Evolutionary conservation across 2,329 filamentous ascomycete species (phyloP).

Genomic region (Aspergillus sp.): DNA sequence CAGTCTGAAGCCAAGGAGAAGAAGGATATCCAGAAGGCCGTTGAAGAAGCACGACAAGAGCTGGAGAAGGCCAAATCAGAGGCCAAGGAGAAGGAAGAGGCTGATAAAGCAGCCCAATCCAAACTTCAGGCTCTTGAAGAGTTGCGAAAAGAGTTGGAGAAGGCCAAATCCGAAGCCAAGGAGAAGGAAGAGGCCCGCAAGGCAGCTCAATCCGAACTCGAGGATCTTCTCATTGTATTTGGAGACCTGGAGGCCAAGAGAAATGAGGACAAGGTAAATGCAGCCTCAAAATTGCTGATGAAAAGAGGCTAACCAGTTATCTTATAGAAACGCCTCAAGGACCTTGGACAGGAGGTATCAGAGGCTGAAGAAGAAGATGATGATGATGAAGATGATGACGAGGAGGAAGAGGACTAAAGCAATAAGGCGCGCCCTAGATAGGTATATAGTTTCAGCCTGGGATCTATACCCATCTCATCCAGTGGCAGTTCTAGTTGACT

Average conservation of each 20-base stretch:
- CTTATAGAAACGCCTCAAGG: constrained; percentile 56
- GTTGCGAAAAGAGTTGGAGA: constrained; percentile 24
- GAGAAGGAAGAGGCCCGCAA: constrained; percentile 62
- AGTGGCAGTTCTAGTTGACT: neutral
- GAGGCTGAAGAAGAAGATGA: constrained; percentile 70
- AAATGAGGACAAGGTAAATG: constrained; percentile 67
- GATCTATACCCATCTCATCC: neutral
- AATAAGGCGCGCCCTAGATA: neutral
- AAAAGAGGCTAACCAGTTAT: constrained; percentile 2
- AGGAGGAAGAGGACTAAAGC: constrained; percentile 26
- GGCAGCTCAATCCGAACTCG: constrained; percentile 67
- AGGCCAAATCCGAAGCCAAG: constrained; percentile 29
- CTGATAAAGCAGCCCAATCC: neutral
- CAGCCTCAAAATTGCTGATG: neutral
- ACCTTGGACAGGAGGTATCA: constrained; percentile 68
- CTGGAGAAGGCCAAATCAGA: constrained; percentile 23
- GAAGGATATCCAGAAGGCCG: constrained; percentile 37
- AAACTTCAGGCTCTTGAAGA: constrained; percentile 50
- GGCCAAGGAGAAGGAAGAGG: neutral
- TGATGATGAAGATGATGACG: constrained; percentile 55
- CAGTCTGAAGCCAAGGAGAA: too few relatives aligned
- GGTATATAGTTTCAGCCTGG: neutral
- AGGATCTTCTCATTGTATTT: constrained; percentile 79
- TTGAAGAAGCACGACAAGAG: constrained; percentile 42
- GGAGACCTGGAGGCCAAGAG: constrained; percentile 76